These are phyloP conservation scores for Pisolithus microcarpus DNA, from an alignment of 768 basidiomycete genomes.

Conservation along the genomic window DNA sequence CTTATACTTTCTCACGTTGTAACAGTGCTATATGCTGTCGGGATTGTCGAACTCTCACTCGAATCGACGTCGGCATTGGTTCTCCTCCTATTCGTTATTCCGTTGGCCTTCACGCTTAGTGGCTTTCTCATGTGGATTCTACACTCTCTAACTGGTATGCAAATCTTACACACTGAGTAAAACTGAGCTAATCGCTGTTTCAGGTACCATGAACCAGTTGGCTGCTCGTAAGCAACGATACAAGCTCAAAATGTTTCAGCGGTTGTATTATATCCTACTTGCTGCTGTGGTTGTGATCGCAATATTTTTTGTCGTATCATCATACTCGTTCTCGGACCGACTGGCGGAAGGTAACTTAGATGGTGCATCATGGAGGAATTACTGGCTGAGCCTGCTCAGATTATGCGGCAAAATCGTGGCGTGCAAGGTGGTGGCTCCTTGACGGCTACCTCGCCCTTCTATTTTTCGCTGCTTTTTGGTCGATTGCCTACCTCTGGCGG, in stretches of 20 bases:
- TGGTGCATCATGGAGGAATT: constrained; percentile 5
- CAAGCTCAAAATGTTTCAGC: constrained; percentile 84
- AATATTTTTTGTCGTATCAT: constrained; percentile 89
- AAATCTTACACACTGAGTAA: not conserved
- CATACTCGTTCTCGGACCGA: constrained; percentile 85
- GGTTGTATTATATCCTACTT: constrained; percentile 78
- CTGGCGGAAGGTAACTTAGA: constrained; percentile 71
- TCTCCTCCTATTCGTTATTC: constrained; percentile 85
- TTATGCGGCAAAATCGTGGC: constrained; percentile 89
- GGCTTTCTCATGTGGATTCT: constrained; percentile 96
- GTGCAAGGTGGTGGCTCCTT: constrained; percentile 88
- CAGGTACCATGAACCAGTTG: constrained; percentile 86
- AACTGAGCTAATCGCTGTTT: constrained; percentile 3
- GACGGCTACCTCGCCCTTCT: constrained; percentile 92
- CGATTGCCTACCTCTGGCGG: constrained; percentile 88
- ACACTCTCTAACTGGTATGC: constrained; percentile 75
- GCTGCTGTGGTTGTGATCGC: constrained; percentile 74
- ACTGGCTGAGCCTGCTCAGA: constrained; percentile 39
- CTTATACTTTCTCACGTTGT: constrained; percentile 5
- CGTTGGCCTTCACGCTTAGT: constrained; percentile 91
- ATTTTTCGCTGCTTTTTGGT: constrained; percentile 72
- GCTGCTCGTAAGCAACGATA: constrained; percentile 78
- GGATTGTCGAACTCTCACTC: constrained; percentile 87
- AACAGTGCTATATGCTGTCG: constrained; percentile 84
- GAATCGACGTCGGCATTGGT: constrained; percentile 84